phyloP scores from a whole-genome alignment of 306 rosid species.

The Fagus sylvatica region DNA sequence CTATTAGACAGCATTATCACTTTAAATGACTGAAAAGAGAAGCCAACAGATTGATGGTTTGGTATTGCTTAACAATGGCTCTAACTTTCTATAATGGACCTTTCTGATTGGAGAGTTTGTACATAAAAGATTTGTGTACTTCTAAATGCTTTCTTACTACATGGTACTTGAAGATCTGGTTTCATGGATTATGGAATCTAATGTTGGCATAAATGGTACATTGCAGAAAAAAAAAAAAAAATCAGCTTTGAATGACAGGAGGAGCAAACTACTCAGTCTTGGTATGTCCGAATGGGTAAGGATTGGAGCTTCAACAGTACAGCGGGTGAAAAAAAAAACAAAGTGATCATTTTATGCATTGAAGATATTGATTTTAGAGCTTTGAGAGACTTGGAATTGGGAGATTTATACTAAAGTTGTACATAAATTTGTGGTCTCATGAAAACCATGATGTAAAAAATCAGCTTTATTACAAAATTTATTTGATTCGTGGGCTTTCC shows the following conservation, averaged over 20 bases:
- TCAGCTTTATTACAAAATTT: not conserved
- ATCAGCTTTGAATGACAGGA: not conserved
- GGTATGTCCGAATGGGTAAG: not conserved
- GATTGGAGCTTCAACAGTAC: conserved; percentile 8
- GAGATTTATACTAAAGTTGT: conserved; percentile 7
- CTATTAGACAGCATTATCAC: not conserved
- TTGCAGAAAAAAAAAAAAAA: conserved; percentile 31
- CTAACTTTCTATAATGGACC: not conserved
- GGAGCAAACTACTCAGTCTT: not conserved
- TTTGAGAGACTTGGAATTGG: not conserved
- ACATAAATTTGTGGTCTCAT: conserved; percentile 5
- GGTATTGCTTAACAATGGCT: not conserved
- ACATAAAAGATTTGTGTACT: not conserved
- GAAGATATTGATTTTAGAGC: not conserved
- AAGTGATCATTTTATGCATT: conserved; percentile 10
- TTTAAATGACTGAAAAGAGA: not conserved
- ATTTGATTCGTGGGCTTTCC: not conserved
- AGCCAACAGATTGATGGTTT: not conserved
- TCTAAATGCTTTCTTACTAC: not conserved
- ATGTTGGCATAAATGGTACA: conserved; percentile 12
- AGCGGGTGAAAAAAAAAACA: not conserved
- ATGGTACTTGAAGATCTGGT: not conserved
- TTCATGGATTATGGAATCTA: not conserved
- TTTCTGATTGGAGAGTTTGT: not conserved
- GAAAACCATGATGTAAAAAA: not conserved